These are phyloP conservation scores for Yamagishiella unicocca DNA, from an alignment of 139 green algal genomes.

Conservation along the genomic window DNA sequence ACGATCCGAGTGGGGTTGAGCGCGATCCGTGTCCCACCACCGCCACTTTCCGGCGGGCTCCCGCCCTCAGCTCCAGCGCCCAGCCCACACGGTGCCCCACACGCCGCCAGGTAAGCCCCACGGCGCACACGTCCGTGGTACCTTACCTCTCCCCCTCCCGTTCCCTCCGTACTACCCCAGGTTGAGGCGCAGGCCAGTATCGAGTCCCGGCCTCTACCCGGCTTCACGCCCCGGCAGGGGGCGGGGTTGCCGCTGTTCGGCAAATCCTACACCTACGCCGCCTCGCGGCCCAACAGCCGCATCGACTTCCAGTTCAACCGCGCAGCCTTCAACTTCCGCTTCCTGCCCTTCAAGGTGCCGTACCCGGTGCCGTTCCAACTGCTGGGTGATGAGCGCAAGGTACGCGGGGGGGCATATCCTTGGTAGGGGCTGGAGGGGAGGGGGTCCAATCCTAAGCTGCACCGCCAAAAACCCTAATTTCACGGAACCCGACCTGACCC, in stretches of 20 bases:
- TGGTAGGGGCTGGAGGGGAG: neutral
- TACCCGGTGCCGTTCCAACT: conserved; percentile 98
- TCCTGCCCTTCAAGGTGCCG: conserved; percentile 89
- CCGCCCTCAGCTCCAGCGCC: no score
- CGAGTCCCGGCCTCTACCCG: conserved; percentile 67
- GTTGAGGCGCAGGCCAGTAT: conserved; percentile 89
- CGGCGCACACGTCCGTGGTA: no score
- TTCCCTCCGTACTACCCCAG: conserved; percentile 17
- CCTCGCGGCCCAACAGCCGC: conserved; percentile 69
- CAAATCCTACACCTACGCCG: conserved; percentile 73
- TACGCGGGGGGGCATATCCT: conserved; percentile 31
- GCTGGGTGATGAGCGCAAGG: conserved; percentile 95
- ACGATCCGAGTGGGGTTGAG: no score
- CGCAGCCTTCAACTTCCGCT: conserved; percentile 90
- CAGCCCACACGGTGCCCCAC: no score
- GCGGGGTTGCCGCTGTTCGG: conserved; percentile 83
- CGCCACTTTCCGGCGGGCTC: no score
- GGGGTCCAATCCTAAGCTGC: no score
- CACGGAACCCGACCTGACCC: no score
- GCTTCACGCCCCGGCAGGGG: conserved; percentile 80
- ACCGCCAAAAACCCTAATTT: no score
- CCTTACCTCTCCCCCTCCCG: neutral
- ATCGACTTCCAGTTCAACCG: conserved; percentile 93
- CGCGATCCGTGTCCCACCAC: no score
- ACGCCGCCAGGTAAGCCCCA: no score